Evolutionary conservation across 192 early-diverging fungal genomes (phyloP), one percentile per base, ranked within the genome.

Genomic region (Thamnidium elegans): DNA sequence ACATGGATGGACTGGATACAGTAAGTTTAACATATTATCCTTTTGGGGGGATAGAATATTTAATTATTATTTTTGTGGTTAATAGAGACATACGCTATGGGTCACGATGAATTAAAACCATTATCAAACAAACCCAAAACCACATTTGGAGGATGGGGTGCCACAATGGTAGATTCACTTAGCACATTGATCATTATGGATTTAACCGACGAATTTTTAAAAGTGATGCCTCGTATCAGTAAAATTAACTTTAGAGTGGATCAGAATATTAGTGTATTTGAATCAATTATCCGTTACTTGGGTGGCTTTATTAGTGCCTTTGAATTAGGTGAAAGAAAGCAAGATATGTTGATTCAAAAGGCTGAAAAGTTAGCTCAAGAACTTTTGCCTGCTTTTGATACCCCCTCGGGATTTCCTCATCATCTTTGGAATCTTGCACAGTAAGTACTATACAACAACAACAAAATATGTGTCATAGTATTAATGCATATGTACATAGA

Each of bases 121-220:
- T 43, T 81, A 19, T 53, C 43, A 1, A 77, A 77, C 30, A 52
- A 43, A 10, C 20, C 46, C 21, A 39, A 17, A 14, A 62, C 81
- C 58, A 21, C 31, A 3, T 81, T 81, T 63, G 78, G 75, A 50
- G 79, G 79, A n/a, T 86, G 82, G 84, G 84, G 81, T 1, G 84
- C 84, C 3, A 94, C 93, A 0, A 83, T 94, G 54, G 77, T 96
- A 53, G 95, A 97, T 67, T 78, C 91, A 4, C 78, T 97, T 30
- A 91, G 92, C 60, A 96, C 95, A 3, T 79, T 96, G 55, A 76
- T 86, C 36, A 85, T 97, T 48, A 91, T 95, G 92, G 90, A 80
- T 44, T 76, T 97, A 19, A 73, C 82, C 42, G 74, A 87, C 20
- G 91, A 95, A 62, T 93, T 90, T 71, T 71, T 86, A 31, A 75